Evolutionary conservation across 805 yeast genomes (phyloP), one percentile per base, ranked within the genome.

Genomic region (Barnettozyma pratensis): DNA sequence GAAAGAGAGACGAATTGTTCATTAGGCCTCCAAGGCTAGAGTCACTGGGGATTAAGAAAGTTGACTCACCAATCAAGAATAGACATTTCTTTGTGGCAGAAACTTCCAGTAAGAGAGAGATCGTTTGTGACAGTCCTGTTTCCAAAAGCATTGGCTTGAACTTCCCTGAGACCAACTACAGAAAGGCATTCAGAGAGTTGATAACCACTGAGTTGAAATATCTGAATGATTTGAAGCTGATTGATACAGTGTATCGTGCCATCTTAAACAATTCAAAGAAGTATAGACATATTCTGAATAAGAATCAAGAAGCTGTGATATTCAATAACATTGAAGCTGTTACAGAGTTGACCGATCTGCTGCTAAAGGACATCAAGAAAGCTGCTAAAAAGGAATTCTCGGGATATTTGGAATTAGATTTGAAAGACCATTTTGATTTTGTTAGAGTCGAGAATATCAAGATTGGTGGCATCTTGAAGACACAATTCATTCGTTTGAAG

Each of bases 271-370:
- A 60, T 41, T 62, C 66, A 6, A 53, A 50, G 30, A 59, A 60
- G 29, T 63, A 61, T 40, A 60, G 58, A 26, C 55, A 66, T 41
- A 63, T 67, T 11, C 55, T 75, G 9, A 54, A 67, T 28, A 44
- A 55, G 5, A 60, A 60, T 27, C 76, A 75, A 32, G 70, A 69
- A 46, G 41, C 67, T 5, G 46, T 68, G 7, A 53, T 77, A 2
- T 76, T 77, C 61, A 75, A 77, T 1, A 74, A 75, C 52, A 54
- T 74, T 37, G 70, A 64, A 12, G 65, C 73, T 2, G 64, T 76
- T 32, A 47, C 65, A 6, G 68, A 70, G 8, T 54, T 73, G 5
- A 68, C 73, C 50, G 59, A 61, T 12, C 47, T 68, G 4, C 64
- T 73, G 19, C 36, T 63, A 7, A 56, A 54, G 4, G 51, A 58